A percentile compares a stretch with the other conserved stretches of the same genome.
phyloP scores from a whole-genome alignment of 2,329 filamentous ascomycete species.

The Eurotiales sp. region DNA sequence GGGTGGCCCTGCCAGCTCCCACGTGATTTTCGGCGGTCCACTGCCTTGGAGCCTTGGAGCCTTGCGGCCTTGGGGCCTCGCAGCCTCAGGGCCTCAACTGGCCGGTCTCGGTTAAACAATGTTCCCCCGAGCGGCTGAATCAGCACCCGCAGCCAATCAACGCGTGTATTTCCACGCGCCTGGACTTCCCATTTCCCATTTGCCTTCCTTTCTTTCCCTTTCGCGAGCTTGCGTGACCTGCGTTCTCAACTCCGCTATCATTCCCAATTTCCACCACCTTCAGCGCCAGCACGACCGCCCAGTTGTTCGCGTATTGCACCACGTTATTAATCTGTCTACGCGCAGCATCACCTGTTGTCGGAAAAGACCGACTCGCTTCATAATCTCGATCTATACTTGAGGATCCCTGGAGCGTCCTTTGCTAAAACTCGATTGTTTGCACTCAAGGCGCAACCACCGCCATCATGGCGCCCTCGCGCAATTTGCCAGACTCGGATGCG shows the following conservation, averaged over 20 bases:
- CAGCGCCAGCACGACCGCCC: neutral
- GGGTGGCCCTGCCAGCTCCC: neutral
- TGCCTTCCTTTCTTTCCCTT: conserved; percentile 21
- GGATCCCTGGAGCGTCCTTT: conserved; percentile 3
- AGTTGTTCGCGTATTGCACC: neutral
- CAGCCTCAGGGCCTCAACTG: too few relatives aligned
- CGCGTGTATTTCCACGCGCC: conserved; percentile 27
- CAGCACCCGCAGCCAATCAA: conserved; percentile 32
- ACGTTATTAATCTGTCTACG: neutral
- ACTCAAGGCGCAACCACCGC: conserved; percentile 3
- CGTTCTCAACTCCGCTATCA: conserved; percentile 1
- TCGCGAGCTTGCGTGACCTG: conserved; percentile 8
- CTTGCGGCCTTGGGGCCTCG: too few relatives aligned
- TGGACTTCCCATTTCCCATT: conserved; percentile 25
- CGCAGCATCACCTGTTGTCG: neutral
- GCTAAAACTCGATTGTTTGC: conserved; percentile 9
- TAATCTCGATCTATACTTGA: conserved; percentile 11
- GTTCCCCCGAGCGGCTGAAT: conserved; percentile 22
- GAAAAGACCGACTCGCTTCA: neutral
- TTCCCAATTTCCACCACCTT: neutral
- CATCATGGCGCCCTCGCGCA: conserved; percentile 40
- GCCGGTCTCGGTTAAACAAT: conserved; percentile 2
- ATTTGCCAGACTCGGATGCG: conserved; percentile 34
- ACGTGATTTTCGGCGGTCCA: conserved; percentile 9
- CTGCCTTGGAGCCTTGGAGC: neutral